A percentile compares a stretch with the other conserved stretches of the same genome.
phyloP scores from a whole-genome alignment of 228 moss, liverwort and hornwort species.

The Sphagnum fallax region DNA sequence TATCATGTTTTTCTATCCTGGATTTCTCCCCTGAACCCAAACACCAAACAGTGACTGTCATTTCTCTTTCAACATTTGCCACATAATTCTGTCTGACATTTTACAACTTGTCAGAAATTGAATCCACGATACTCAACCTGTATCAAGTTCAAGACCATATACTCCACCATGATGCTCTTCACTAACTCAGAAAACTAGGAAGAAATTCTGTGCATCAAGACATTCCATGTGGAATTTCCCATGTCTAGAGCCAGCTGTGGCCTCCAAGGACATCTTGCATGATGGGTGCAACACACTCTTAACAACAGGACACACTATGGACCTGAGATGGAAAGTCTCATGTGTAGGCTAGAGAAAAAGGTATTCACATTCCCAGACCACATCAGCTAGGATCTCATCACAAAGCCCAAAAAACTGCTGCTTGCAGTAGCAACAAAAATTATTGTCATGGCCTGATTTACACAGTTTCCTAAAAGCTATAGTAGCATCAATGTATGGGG shows the following conservation, averaged over 20 bases:
- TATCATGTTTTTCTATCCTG: slow-evolving; percentile 17
- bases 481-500: slow-evolving; percentile 2
- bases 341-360: not conserved
- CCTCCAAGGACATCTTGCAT: too few relatives aligned
- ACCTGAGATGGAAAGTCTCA: not conserved
- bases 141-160: not conserved
- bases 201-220: too few relatives aligned
- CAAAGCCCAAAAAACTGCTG: not conserved
- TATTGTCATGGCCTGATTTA: too few relatives aligned
- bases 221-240: too few relatives aligned
- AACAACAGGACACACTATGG: not conserved
- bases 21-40: not conserved
- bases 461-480: not conserved
- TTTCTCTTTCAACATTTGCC: not conserved
- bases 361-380: not conserved
- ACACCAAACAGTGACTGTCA: not conserved
- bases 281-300: too few relatives aligned
- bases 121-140: not conserved
- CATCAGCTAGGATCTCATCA: not conserved
- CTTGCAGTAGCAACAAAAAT: too few relatives aligned
- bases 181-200: too few relatives aligned
- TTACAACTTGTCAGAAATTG: not conserved
- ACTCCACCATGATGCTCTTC: not conserved
- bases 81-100: not conserved
- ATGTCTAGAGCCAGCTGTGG: too few relatives aligned